Evolutionary conservation across 1,284 basidiomycete species (phyloP).

Genomic region (Ceratobasidium theobromae): DNA sequence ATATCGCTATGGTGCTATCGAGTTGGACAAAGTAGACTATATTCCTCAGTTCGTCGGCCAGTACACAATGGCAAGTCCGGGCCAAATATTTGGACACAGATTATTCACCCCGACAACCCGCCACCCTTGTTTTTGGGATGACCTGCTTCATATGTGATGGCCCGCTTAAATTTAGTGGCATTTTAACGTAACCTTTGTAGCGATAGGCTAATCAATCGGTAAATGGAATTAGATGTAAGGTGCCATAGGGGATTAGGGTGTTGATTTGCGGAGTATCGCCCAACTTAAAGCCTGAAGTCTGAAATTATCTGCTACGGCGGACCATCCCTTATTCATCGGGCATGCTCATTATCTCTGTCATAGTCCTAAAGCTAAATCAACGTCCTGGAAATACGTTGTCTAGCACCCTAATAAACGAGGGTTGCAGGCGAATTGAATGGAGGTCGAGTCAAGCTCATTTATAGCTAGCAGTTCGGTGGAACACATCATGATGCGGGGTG

Average conservation of each 20-base stretch:
- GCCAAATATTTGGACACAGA: slow-evolving; percentile 27
- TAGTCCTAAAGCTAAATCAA: no score
- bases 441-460: no score
- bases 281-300: no score
- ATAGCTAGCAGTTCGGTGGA: no score
- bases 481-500: no score
- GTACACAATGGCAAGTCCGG: slow-evolving; percentile 31
- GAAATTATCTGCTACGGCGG: no score
- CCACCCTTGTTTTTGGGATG: slow-evolving; percentile 22
- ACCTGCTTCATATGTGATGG: background rate
- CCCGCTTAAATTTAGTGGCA: background rate
- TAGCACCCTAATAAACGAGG: no score
- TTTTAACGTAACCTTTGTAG: background rate
- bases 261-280: background rate
- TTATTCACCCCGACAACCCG: background rate
- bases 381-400: no score
- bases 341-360: no score
- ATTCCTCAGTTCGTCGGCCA: slow-evolving; percentile 32
- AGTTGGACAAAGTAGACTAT: slow-evolving; percentile 51
- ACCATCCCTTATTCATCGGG: background rate
- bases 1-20: slow-evolving; percentile 64
- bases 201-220: no score
- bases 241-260: background rate
- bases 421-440: no score
- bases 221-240: no score